These are phyloP conservation scores for Jatropha curcas DNA, from an alignment of 345 rosid genomes.

Conservation along the genomic window DNA sequence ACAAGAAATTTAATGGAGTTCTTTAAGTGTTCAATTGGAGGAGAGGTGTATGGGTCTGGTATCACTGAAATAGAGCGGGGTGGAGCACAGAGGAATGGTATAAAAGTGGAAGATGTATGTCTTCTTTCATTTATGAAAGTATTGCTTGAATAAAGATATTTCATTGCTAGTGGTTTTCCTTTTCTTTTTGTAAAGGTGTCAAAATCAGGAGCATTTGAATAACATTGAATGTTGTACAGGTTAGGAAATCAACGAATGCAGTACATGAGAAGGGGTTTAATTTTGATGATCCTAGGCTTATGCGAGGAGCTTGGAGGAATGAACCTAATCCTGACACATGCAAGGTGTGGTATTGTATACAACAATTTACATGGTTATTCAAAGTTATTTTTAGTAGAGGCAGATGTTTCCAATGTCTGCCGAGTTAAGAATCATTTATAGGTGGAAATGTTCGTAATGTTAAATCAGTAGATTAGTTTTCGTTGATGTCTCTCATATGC, in stretches of 20 bases:
- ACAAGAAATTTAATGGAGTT: conserved; percentile 99
- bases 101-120: conserved; percentile 68
- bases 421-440: neutral
- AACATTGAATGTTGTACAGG: conserved; percentile 39
- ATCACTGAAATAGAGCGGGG: conserved; percentile 91
- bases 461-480: neutral
- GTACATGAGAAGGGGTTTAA: conserved; percentile 86
- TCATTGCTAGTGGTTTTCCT: neutral
- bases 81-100: conserved; percentile 67
- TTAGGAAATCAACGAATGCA: conserved; percentile 44
- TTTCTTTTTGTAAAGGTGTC: neutral
- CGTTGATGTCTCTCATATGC: neutral
- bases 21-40: conserved; percentile 98
- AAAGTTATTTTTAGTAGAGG: neutral
- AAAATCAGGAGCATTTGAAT: neutral
- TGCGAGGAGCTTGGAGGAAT: conserved; percentile 99
- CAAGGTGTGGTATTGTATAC: conserved; percentile 56
- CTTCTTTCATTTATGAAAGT: conserved; percentile 7
- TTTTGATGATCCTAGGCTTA: conserved; percentile 87
- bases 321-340: conserved; percentile 88
- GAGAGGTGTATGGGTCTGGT: conserved; percentile 89
- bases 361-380: conserved; percentile 4
- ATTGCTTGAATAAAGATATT: neutral
- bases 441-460: conserved; percentile 1
- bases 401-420: neutral